Evolutionary conservation across 1,139 yeast genomes (phyloP), one percentile per base, ranked within the genome.

Genomic region (Lipomyces yarrowii): DNA sequence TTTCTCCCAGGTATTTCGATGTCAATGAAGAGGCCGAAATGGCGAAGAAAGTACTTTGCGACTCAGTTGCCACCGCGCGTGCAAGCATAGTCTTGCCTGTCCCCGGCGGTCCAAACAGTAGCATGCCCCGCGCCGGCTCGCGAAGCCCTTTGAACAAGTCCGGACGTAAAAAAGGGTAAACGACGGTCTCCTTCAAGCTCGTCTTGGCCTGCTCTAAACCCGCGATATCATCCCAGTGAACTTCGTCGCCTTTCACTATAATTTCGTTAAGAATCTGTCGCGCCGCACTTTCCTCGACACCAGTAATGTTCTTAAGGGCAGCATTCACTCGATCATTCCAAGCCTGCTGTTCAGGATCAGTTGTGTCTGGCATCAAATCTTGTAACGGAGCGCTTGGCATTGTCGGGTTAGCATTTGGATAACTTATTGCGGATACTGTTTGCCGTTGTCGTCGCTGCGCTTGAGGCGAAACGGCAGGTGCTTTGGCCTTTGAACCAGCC

Each of bases 61-160:
- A 91, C 78, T 94, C 98, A 0, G 98, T 93, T 0, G 99, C 99
- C 8, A 94, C 98, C 0, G 99, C 98, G 71, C 98, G 82, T 0
- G 98, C 98, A 73, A 94, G 82, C 98, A 94, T 94, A 0, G 99
- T 94, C 60, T 94, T 94, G 70, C 99, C 99, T 0, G 99, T 94
- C 23, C 99, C 99, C 0, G 99, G 99, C 0, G 99, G 99, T 0
- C 99, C 99, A 80, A 94, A 94, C 46, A 94, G 79, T 35, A 94
- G 80, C 97, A 94, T 93, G 8, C 99, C 99, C 71, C 97, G 81
- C 0, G 97, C 96, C 0, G 99, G 99, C 77, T 94, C 98, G 71
- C 99, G 82, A 66, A 94, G 80, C 0, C 99, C 99, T 61, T 87
- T 85, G 74, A 94, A 94, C 69, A 94, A 80, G 77, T 94, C 99